Base-by-base conservation (phyloP, 73 alveolate species). In the Paramecium octaurelia region DNA sequence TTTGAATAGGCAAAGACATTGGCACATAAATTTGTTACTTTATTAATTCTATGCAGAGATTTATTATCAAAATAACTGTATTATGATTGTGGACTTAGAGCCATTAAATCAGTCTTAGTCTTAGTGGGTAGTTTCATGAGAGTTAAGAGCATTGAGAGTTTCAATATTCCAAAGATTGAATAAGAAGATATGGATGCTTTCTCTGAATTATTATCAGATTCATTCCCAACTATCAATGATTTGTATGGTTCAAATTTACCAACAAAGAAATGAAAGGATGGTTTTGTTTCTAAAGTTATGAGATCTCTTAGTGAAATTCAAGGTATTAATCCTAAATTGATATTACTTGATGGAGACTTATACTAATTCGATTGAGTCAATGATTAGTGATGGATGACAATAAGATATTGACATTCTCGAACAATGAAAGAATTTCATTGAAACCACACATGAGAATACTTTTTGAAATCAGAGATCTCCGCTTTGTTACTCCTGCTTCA, bases 371-470 rank as follows among this genome's bases (percentile, higher is more conserved):
- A 99, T 99, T 92, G 99, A 99, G 95, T 98, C 99, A 85, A 98
- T 99, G 99, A 99, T 97, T 99, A 57, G 99, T 99, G 95, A 99
- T 99, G 99, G 99, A 99, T 96, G 99, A 99, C 95, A 99, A 99
- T 97, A 99, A 99, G 91, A 98, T 98, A 92, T 94, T 80, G 36
- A 95, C 96, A 70, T 93, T 99, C 69, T 99, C 99, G 18, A 97
- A 99, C 85, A 99, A 99, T 94, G 99, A 99, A 92, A 97, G 99
- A 76, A 99, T 99, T 75, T 99, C 99, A 29, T 98, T 99, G 91
- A 98, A 97, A 96, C 99, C 99, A 48, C 99, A 98, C 95, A 98
- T 98, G 99, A 99, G 99, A 98, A 94, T 98, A 98, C 95, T 99
- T 95, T 99, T 99, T 95, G 99, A 99, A 96, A 99, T 99, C 92